Evolutionary conservation across 2,329 filamentous ascomycete species (phyloP), one percentile per base, ranked within the genome.

Genomic region (Lojkania enalia): DNA sequence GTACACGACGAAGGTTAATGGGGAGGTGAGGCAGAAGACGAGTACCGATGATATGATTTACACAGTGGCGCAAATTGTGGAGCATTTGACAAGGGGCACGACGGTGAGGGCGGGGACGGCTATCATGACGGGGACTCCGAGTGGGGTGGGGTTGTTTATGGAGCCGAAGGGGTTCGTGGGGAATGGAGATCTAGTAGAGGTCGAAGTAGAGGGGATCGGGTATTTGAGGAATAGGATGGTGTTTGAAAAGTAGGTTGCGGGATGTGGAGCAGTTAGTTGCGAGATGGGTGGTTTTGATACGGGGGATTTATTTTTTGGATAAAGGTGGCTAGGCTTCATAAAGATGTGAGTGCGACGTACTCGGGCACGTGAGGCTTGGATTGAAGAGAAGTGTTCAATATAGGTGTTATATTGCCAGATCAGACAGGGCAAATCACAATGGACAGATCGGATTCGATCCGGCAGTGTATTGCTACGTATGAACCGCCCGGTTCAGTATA

Each of bases 51-150:
- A 78, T 57, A 72, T 78, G 73, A 74, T 78, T n/a, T 77, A 67
- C 50, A 62, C 45, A 0, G 60, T 75, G 2, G 64, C 58, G 2
- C 55, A 73, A 57, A 67, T 78, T 9, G 57, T 78, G 12, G 69
- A 66, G 46, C 71, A 74, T 57, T 60, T 78, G 55, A 70, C 61
- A 37, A 61, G 72, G 30, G 72, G 72, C 20, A 76, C 73, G 3
- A 79, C 76, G 18, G 49, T 79, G 36, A 68, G 69, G 39, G 68
- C 66, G 2, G 74, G 73, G 4, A 79, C 76, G 2, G 69, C 70
- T 2, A 70, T 79, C 30, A 72, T 79, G 70, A 79, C 76, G 3
- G 77, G 77, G 2, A 79, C 77, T 2, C 75, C 76, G 35, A 63
- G 60, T 48, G 69, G 69, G 2, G 67, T 71, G 7, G 69, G 65